Evolutionary conservation across 1,284 basidiomycete genomes (phyloP), one percentile per base, ranked within the genome.

Genomic region (Xerocomus amazonicus): DNA sequence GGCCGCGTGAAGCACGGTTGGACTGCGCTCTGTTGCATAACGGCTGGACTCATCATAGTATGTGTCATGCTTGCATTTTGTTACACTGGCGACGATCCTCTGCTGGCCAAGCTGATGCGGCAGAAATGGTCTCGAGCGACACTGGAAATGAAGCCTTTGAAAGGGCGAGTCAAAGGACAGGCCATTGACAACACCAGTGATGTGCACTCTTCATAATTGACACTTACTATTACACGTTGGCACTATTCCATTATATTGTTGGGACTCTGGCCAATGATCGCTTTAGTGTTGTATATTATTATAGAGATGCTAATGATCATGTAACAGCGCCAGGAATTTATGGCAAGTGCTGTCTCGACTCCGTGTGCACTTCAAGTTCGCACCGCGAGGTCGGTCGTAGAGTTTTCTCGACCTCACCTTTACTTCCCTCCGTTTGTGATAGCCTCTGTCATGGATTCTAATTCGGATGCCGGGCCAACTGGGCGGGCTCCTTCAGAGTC

Each of bases 1-100:
- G 76, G 79, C 51, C 75, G 76, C 58, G 51, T 75, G 9, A 61
- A 51, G 35, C 63, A 69, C 14, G 84, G 84, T 13, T 87, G 84
- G 84, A 66, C 74, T 49, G 75, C 72, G 7, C 58, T 85, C 9
- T 79, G 75, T 54, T 57, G 78, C 23, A 58, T 84, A 14, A 69
- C 71, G 9, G 66, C 70, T 1, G 75, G 70, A 2, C 51, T 83
- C 12, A 59, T 80, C 13, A 47, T 60, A n/a, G 26, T 74, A 8
- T 73, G 69, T 39, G 50, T 73, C 32, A 26, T 72, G 3, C 57
- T 81, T 8, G 61, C 73, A 1, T 65, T 76, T 48, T 69, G 65
- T 42, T 81, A 69, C 55, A 76, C 72, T 23, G 83, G 81, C 9
- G 73, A 76, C 35, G 60, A 70, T 23, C 77, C 82, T 9, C 51